phyloP scores from a whole-genome alignment of 2,329 filamentous ascomycete genomes.

The Chaetomium strumarium region DNA sequence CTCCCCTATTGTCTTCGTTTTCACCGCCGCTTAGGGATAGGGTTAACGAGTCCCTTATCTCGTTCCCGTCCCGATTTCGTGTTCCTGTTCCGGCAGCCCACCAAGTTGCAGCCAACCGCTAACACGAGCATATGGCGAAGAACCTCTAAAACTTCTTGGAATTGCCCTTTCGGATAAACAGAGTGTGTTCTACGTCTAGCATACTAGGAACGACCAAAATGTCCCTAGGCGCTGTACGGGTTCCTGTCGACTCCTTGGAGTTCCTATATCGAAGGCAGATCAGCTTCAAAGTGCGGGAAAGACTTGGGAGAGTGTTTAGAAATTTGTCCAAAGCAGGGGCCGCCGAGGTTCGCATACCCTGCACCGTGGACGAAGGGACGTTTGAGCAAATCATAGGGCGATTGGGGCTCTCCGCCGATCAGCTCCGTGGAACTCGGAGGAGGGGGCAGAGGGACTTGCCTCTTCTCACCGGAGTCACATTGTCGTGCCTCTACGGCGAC shows the following conservation, averaged over 20 bases:
- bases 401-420: constrained; percentile 9
- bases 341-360: constrained; percentile 11
- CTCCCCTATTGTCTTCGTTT: neutral
- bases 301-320: constrained; percentile 9
- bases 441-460: constrained; percentile 6
- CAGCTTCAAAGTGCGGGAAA: constrained; percentile 15
- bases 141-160: constrained; percentile 7
- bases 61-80: constrained; percentile 11
- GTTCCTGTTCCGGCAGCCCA: constrained; percentile 11
- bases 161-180: constrained; percentile 3
- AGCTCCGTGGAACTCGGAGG: constrained; percentile 10
- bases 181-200: neutral
- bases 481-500: constrained; percentile 12
- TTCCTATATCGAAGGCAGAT: constrained; percentile 12
- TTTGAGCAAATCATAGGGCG: constrained; percentile 9
- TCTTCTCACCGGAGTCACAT: constrained; percentile 9
- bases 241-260: constrained; percentile 14
- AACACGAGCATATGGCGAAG: constrained; percentile 9
- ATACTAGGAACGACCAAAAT: constrained; percentile 11
- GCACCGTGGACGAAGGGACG: constrained; percentile 11
- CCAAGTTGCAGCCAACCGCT: constrained; percentile 7
- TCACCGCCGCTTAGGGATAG: constrained; percentile 12
- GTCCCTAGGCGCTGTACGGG: constrained; percentile 10
- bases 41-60: constrained; percentile 13
- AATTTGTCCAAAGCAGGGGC: constrained; percentile 10